Conservation (phyloP, 1,284 basidiomycete species). For the Microbotryum intermedium region DNA sequence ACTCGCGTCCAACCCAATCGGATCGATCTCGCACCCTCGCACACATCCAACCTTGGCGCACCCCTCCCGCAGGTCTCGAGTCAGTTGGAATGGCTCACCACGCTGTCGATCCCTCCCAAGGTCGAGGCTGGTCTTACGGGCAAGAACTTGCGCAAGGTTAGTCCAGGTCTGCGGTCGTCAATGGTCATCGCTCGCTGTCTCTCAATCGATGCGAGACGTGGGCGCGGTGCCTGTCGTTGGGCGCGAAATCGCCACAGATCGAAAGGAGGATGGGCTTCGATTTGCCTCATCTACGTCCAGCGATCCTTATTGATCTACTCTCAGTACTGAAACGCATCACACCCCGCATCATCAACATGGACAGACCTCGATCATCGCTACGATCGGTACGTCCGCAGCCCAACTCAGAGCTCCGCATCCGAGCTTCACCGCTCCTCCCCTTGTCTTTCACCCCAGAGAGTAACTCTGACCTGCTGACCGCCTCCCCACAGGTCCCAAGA, state of each 20-base stretch:
- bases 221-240: too few relatives aligned
- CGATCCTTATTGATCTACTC: too few relatives aligned
- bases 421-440: not conserved
- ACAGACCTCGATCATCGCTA: slow-evolving; percentile 91
- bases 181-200: too few relatives aligned
- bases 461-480: not conserved
- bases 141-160: slow-evolving; percentile 80
- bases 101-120: slow-evolving; percentile 59
- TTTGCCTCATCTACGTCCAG: too few relatives aligned
- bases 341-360: not conserved
- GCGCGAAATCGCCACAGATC: too few relatives aligned
- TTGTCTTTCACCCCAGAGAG: not conserved
- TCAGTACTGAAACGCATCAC: slow-evolving; percentile 1
- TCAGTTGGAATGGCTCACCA: slow-evolving; percentile 84
- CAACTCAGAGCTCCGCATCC: not conserved
- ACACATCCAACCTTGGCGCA: too few relatives aligned
- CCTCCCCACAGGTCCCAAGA: slow-evolving; percentile 64
- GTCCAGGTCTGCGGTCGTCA: slow-evolving; percentile 26
- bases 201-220: too few relatives aligned
- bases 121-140: slow-evolving; percentile 63
- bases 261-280: too few relatives aligned
- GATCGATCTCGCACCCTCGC: too few relatives aligned
- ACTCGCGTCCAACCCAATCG: too few relatives aligned
- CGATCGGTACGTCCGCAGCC: slow-evolving; percentile 59
- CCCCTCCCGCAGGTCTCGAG: slow-evolving; percentile 18